Evolutionary conservation across 1,139 yeast genomes (phyloP), one percentile per base, ranked within the genome.

Genomic region (Suhomyces coccinellae): DNA sequence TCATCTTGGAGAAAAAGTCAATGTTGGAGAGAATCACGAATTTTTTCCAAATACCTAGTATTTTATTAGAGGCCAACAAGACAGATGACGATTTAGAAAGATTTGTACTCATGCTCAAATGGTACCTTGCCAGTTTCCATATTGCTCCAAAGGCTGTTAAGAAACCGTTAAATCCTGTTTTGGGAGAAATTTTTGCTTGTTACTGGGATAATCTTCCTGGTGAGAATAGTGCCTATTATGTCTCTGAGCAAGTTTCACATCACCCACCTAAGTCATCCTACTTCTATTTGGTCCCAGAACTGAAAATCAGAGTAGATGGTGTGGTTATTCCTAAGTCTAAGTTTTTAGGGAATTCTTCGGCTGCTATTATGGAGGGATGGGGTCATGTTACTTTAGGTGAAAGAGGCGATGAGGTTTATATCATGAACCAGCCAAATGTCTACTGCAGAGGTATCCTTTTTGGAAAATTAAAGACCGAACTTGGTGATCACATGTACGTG

Each of bases 251-350:
- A 65, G 89, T 97, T 0, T 87, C 96, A 17, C 99, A 93, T 59
- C 99, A 93, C 62, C 99, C 99, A n/a, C 99, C 99, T 8, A 87
- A 93, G 61, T 88, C 97, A 0, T 86, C 97, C 0, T 93, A 93
- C 66, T 93, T 91, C 59, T 93, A 88, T 64, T 71, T 85, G 65
- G 78, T 88, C 37, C 99, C 99, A 0, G 87, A 84, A 48, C 79
- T 78, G 52, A 80, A 82, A 54, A 87, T 93, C 47, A 80, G 93
- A 53, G 90, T 86, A 13, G 99, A 93, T 61, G 99, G 99, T 33
- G 78, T 87, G 3, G 81, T 91, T 30, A 75, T 89, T 39, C 99
- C 99, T 13, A 84, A 80, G 58, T 90, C 97, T 1, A 81, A 81
- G 59, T 95, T 93, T 58, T 73, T 93, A 48, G 99, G 99, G 27